phyloP scores from a whole-genome alignment of 2,329 filamentous ascomycete genomes.

The Amesomyces nigricolor region DNA sequence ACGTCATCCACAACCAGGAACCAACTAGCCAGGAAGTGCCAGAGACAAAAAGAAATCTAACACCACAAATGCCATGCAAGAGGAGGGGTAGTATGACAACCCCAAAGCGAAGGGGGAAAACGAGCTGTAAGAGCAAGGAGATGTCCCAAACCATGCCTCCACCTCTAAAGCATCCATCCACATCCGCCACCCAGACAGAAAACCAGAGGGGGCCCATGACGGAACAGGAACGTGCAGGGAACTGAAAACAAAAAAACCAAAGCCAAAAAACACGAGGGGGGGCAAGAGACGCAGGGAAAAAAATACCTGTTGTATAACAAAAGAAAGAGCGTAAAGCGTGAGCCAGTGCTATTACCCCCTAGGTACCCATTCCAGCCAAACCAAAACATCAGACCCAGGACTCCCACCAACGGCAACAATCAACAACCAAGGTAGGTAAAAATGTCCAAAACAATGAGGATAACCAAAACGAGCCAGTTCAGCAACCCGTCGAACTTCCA shows the following conservation, averaged over 20 bases:
- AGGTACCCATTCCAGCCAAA: too few relatives aligned
- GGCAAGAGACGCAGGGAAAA: background rate
- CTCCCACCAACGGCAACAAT: too few relatives aligned
- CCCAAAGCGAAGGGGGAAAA: background rate
- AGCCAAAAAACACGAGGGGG: too few relatives aligned
- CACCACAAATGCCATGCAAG: slow-evolving; percentile 1
- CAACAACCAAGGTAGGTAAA: background rate
- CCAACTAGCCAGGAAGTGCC: background rate
- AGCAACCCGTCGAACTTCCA: background rate
- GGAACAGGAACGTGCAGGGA: too few relatives aligned
- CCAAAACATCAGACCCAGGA: too few relatives aligned
- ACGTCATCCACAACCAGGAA: too few relatives aligned
- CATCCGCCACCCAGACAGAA: too few relatives aligned
- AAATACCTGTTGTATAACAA: background rate
- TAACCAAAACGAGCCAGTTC: background rate
- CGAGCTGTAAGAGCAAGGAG: too few relatives aligned
- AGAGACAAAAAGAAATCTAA: background rate
- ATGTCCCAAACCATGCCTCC: too few relatives aligned
- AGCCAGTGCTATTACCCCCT: too few relatives aligned
- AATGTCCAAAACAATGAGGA: background rate
- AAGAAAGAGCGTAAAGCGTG: background rate
- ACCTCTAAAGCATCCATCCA: too few relatives aligned
- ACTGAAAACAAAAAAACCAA: background rate
- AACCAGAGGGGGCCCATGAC: too few relatives aligned
- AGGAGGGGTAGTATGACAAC: background rate